A percentile compares a stretch with the other conserved stretches of the same genome.
Conservation (phyloP, 345 rosid genomes). For the Excoecaria agallocha region DNA sequence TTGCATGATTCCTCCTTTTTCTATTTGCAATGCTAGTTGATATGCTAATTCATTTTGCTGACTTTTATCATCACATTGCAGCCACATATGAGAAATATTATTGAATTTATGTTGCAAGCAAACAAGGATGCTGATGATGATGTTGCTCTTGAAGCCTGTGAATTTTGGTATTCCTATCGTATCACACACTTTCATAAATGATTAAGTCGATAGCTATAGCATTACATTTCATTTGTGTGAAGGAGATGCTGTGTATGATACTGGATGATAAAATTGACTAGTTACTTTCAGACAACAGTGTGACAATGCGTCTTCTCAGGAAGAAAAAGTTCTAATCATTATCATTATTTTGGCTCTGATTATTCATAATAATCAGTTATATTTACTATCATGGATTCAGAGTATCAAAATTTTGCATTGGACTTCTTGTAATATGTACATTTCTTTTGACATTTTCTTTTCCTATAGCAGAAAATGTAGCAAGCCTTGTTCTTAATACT, state of each 20-base stretch:
- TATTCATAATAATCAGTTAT: not conserved
- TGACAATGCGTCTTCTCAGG: not conserved
- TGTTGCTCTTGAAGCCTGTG: constrained; percentile 96
- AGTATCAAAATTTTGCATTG: not conserved
- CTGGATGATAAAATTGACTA: not conserved
- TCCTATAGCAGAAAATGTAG: not conserved
- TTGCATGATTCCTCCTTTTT: constrained; percentile 1
- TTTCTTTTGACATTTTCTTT: not conserved
- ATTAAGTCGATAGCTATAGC: not conserved
- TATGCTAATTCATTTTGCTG: not conserved
- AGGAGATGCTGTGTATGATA: not conserved
- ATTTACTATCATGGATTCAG: not conserved
- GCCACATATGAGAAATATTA: constrained; percentile 77
- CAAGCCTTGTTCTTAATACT: not conserved
- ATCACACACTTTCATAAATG: not conserved
- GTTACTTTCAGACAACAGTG: not conserved
- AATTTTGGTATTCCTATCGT: constrained; percentile 65
- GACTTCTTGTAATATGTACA: not conserved
- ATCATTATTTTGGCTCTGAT: not conserved
- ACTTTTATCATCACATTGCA: constrained; percentile 24
- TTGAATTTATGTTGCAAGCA: constrained; percentile 83
- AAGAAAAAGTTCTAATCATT: not conserved
- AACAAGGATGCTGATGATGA: constrained; percentile 85
- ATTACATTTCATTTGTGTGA: not conserved
- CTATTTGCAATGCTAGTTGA: not conserved